These are phyloP conservation scores for Sphagnurus paluster DNA, from an alignment of 1,284 basidiomycete genomes.

Conservation along the genomic window DNA sequence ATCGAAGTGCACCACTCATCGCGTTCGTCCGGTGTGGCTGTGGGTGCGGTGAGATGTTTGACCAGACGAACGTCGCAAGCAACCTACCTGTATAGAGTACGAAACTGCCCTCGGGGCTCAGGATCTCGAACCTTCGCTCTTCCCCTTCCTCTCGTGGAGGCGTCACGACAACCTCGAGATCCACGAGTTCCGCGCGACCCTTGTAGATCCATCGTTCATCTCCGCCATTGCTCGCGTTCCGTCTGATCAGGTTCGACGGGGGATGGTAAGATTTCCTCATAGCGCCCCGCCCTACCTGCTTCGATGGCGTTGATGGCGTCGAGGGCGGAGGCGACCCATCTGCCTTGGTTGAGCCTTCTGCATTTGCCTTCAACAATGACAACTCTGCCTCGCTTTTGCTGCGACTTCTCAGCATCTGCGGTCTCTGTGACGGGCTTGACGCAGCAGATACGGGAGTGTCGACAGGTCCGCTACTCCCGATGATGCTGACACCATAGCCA, in stretches of 20 bases:
- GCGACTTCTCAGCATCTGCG: constrained; percentile 45
- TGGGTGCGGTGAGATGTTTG: background rate
- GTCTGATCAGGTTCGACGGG: constrained; percentile 37
- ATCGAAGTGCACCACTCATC: constrained; percentile 73
- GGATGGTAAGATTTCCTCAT: constrained; percentile 29
- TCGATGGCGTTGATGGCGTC: constrained; percentile 23
- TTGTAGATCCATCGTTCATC: constrained; percentile 72
- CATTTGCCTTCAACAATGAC: background rate
- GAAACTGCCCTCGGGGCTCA: constrained; percentile 79
- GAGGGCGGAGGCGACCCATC: constrained; percentile 16
- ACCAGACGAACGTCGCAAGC: background rate
- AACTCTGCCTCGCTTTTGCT: constrained; percentile 66
- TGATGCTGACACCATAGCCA: too few species aligned
- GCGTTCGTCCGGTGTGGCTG: constrained; percentile 58
- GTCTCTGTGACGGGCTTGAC: constrained; percentile 22
- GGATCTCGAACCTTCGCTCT: constrained; percentile 64
- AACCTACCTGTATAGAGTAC: constrained; percentile 68
- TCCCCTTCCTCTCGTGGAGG: constrained; percentile 45
- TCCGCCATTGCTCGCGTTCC: constrained; percentile 39
- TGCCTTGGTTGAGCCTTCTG: background rate
- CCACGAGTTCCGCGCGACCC: constrained; percentile 67
- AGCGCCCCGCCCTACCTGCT: constrained; percentile 18
- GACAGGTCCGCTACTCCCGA: constrained; percentile 4
- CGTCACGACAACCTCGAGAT: constrained; percentile 74
- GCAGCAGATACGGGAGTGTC: constrained; percentile 1